phyloP scores from a whole-genome alignment of 163 green algal species.

The Volvox carteri region DNA sequence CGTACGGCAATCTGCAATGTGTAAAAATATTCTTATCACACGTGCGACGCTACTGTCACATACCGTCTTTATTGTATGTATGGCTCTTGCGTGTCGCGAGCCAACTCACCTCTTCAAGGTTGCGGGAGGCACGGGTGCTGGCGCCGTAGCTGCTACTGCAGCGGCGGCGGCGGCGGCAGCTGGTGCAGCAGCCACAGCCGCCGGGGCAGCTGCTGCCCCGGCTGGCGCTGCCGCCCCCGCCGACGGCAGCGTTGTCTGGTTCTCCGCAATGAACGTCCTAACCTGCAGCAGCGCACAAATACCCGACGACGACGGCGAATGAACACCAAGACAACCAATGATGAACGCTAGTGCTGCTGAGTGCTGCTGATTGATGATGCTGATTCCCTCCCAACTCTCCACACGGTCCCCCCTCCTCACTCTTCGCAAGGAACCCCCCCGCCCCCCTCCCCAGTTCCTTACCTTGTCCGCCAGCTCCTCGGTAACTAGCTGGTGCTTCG shows the following conservation, averaged over 20 bases:
- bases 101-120: constrained; percentile 69
- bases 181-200: neutral
- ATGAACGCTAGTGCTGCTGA: neutral
- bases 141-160: too few species aligned
- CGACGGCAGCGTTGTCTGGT: constrained; percentile 87
- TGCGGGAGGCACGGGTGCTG: neutral
- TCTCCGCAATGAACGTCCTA: constrained; percentile 92
- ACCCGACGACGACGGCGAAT: neutral
- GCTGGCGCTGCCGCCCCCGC: constrained; percentile 48
- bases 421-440: neutral
- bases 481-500: constrained; percentile 81
- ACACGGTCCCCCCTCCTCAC: too few species aligned
- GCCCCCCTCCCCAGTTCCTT: neutral
- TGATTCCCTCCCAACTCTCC: neutral
- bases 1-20: constrained; percentile 83
- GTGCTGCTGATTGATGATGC: neutral
- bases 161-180: constrained; percentile 33
- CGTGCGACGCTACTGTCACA: too few species aligned
- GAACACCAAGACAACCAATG: neutral
- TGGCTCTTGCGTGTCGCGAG: too few species aligned
- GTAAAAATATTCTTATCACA: neutral
- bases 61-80: too few species aligned
- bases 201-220: neutral
- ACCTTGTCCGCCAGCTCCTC: constrained; percentile 83
- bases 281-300: too few species aligned